Conservation (phyloP, 164 flowering plant species). For the Stephania cephalantha region DNA sequence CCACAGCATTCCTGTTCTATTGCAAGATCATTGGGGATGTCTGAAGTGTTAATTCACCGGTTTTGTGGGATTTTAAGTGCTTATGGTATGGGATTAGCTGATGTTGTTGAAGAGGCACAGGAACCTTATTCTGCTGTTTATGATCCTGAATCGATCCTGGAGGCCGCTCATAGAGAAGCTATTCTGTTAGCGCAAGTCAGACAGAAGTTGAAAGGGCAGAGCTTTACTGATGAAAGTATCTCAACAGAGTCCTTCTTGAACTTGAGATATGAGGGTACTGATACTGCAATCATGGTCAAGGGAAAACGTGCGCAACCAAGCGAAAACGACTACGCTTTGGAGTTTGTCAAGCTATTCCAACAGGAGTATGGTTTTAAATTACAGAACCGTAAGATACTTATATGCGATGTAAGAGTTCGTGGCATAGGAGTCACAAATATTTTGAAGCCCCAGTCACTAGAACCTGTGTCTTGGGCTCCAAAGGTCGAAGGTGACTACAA, state of each 20-base stretch:
- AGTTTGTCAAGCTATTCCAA: constrained; percentile 74
- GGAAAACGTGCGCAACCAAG: constrained; percentile 29
- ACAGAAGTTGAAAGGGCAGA: constrained; percentile 63
- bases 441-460: constrained; percentile 52
- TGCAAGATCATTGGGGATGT: constrained; percentile 90
- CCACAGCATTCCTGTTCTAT: constrained; percentile 99
- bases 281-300: constrained; percentile 97
- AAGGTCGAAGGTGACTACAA: constrained; percentile 50
- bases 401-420: constrained; percentile 91
- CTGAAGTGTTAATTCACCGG: constrained; percentile 81
- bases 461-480: constrained; percentile 36
- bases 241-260: constrained; percentile 65
- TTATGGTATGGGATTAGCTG: constrained; percentile 98
- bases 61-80: constrained; percentile 97
- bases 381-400: constrained; percentile 67
- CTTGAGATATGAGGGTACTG: constrained; percentile 93
- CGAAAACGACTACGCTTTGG: constrained; percentile 51
- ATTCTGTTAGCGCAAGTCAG: constrained; percentile 49
- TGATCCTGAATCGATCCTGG: constrained; percentile 47
- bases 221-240: constrained; percentile 60
- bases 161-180: constrained; percentile 61
- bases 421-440: constrained; percentile 87
- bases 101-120: constrained; percentile 92
- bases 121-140: constrained; percentile 90
- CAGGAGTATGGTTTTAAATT: constrained; percentile 90